Evolutionary conservation across 2,329 filamentous ascomycete genomes (phyloP).

Genomic region (Trichothecium sympodiale): DNA sequence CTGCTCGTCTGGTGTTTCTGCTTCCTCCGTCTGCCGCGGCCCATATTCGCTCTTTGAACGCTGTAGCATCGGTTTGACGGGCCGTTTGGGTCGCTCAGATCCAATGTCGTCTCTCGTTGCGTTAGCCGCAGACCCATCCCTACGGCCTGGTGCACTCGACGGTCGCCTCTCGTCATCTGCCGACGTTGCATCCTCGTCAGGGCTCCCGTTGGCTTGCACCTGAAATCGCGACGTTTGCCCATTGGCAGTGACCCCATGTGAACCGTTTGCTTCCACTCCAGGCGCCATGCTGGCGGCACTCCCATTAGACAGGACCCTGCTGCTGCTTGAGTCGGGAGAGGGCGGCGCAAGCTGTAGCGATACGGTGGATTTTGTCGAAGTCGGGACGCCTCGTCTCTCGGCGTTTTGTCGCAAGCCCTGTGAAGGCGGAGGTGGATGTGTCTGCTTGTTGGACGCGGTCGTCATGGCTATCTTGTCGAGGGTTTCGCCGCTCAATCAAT

Average conservation of each 20-base stretch:
- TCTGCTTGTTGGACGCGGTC: slow-evolving; percentile 2
- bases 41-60: slow-evolving; percentile 48
- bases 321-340: no score
- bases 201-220: slow-evolving; percentile 15
- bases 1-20: slow-evolving; percentile 32
- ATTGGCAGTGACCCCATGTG: slow-evolving; percentile 13
- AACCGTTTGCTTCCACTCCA: slow-evolving; percentile 20
- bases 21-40: slow-evolving; percentile 27
- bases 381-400: no score
- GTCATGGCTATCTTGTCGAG: slow-evolving; percentile 2
- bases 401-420: not conserved
- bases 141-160: slow-evolving; percentile 33
- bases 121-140: slow-evolving; percentile 17
- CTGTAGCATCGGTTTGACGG: slow-evolving; percentile 37
- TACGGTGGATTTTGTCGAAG: no score
- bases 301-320: slow-evolving; percentile 6
- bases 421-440: slow-evolving; percentile 1
- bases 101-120: slow-evolving; percentile 20
- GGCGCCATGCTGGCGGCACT: slow-evolving; percentile 18
- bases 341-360: no score
- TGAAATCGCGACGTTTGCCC: slow-evolving; percentile 17
- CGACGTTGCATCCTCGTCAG: slow-evolving; percentile 15
- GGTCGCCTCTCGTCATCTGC: slow-evolving; percentile 26
- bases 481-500: no score
- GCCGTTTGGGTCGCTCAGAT: slow-evolving; percentile 23